Evolutionary conservation across 768 basidiomycete species (phyloP).

Genomic region (Leucocoprinus birnbaumii): DNA sequence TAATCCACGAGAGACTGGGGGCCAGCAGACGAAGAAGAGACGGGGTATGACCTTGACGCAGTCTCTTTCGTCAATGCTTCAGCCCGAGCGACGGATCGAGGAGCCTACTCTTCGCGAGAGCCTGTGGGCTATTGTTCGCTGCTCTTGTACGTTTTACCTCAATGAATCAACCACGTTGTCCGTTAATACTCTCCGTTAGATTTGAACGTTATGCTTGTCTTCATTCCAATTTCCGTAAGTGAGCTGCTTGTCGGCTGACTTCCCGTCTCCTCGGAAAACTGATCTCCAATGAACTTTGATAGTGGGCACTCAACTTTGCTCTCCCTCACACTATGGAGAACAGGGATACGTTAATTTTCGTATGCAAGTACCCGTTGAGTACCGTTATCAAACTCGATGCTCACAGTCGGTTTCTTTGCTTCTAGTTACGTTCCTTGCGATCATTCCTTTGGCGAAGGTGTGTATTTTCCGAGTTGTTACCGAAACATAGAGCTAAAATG

Average conservation of each 20-base stretch:
- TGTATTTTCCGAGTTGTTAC: neutral
- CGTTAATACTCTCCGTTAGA: conserved; percentile 32
- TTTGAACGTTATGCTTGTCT: conserved; percentile 69
- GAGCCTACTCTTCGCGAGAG: conserved; percentile 46
- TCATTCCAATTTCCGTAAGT: conserved; percentile 68
- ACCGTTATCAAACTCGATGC: too few relatives aligned
- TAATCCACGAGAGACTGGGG: neutral
- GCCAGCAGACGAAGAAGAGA: neutral
- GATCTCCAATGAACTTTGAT: neutral
- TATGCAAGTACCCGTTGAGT: conserved; percentile 48
- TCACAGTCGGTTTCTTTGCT: neutral
- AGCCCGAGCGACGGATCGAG: conserved; percentile 34
- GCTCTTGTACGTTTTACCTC: conserved; percentile 49
- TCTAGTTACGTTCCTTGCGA: conserved; percentile 74
- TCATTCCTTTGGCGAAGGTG: conserved; percentile 83
- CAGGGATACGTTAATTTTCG: conserved; percentile 62
- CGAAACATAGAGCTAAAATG: neutral
- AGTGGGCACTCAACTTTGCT: conserved; percentile 77
- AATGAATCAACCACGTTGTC: neutral
- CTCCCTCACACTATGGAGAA: conserved; percentile 31
- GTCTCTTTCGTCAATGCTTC: conserved; percentile 22
- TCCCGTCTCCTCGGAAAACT: too few relatives aligned
- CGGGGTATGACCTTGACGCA: neutral
- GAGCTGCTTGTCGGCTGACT: neutral
- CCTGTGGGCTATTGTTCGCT: conserved; percentile 47